Conservation (phyloP, 768 basidiomycete genomes). For the Cantharellus cinnabarinus region DNA sequence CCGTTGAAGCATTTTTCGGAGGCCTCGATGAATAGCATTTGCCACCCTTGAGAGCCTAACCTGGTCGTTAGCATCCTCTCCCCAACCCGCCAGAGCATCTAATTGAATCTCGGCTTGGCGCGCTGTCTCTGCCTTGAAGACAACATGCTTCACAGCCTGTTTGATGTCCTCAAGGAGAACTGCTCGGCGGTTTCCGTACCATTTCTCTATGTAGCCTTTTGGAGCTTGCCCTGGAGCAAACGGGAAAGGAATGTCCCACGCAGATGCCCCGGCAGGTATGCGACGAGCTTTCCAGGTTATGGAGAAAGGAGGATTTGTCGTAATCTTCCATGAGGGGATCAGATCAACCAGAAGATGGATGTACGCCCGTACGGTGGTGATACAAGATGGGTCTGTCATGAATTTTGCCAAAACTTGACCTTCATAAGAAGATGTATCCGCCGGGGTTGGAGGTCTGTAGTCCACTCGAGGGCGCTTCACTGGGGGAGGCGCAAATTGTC, state of each 20-base stretch:
- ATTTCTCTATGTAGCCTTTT: background rate
- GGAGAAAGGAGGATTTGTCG: background rate
- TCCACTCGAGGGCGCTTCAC: background rate
- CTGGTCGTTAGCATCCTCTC: background rate
- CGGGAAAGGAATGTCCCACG: background rate
- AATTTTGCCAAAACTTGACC: background rate
- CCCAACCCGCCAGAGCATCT: background rate
- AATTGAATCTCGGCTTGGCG: background rate
- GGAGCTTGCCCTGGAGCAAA: background rate
- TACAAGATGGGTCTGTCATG: background rate
- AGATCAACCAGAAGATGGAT: background rate
- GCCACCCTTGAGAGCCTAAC: too few species aligned
- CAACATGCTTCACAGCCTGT: background rate
- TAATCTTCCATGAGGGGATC: background rate
- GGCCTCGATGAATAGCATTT: too few species aligned
- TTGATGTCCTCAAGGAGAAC: background rate
- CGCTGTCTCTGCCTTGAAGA: background rate
- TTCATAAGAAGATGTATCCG: background rate
- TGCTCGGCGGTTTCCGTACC: background rate
- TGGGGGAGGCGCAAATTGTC: background rate
- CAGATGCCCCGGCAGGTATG: background rate
- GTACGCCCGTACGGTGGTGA: background rate
- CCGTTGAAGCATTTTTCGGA: too few species aligned
- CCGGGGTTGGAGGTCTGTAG: background rate
- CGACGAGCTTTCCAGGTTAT: background rate